These are phyloP conservation scores for Desmodesmus armatus DNA, from an alignment of 139 green algal species.

Conservation along the genomic window DNA sequence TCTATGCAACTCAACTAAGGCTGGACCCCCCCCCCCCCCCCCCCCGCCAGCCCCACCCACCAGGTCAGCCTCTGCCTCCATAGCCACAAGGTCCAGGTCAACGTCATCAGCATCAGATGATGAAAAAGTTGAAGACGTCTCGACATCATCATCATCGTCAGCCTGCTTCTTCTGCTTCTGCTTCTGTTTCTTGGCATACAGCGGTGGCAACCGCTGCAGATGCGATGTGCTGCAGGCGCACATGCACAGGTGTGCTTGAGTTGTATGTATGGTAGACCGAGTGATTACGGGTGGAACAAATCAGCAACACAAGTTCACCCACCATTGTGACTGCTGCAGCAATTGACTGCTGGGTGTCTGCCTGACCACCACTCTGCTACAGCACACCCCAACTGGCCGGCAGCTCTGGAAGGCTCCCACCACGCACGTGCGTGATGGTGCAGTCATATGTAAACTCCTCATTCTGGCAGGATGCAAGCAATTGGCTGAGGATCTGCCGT, in stretches of 20 bases:
- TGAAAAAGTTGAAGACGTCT: no score
- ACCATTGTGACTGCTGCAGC: slow-evolving; percentile 31
- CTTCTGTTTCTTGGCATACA: slow-evolving; percentile 37
- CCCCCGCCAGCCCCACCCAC: no score
- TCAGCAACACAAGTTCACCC: no score
- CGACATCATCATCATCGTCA: no score
- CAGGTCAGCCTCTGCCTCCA: slow-evolving; percentile 31
- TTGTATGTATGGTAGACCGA: no score
- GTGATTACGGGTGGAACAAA: no score
- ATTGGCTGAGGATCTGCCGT: not conserved
- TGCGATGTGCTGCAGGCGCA: not conserved
- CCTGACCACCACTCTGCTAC: no score
- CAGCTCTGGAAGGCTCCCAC: not conserved
- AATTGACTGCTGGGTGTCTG: slow-evolving; percentile 1
- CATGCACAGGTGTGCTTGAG: no score
- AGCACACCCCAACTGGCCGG: no score
- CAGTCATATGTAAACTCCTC: slow-evolving; percentile 12
- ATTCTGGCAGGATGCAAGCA: not conserved
- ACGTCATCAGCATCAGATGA: no score
- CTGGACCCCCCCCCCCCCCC: no score
- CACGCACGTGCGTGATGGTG: not conserved
- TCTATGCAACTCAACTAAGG: not conserved
- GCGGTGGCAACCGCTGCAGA: slow-evolving; percentile 15
- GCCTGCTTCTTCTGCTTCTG: slow-evolving; percentile 17
- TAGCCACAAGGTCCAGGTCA: slow-evolving; percentile 38